phyloP scores from a whole-genome alignment of 2,329 filamentous ascomycete species.

The Alternaria consortialis region DNA sequence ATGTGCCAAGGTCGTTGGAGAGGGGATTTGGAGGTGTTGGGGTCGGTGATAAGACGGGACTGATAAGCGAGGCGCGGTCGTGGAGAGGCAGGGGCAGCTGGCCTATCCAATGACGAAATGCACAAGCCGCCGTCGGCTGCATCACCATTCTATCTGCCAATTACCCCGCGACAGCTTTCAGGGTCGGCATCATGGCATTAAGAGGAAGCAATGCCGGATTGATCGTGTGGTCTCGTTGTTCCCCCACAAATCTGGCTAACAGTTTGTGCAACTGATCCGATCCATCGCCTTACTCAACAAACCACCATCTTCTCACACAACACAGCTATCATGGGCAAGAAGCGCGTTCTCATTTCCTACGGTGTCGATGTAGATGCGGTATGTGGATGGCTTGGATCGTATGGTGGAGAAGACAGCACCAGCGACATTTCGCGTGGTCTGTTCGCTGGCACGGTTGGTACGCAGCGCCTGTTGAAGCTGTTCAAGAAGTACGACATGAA shows the following conservation, averaged over 20 bases:
- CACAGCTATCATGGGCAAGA: slow-evolving; percentile 54
- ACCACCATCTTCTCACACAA: neutral
- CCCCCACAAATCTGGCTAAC: neutral
- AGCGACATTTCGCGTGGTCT: slow-evolving; percentile 76
- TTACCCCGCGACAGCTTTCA: slow-evolving; percentile 23
- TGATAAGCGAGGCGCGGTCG: neutral
- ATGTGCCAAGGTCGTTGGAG: neutral
- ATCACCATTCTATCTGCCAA: slow-evolving; percentile 8
- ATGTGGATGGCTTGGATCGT: slow-evolving; percentile 77
- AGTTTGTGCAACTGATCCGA: neutral
- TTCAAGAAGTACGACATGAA: slow-evolving; percentile 78
- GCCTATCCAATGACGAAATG: neutral
- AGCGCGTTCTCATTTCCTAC: slow-evolving; percentile 66
- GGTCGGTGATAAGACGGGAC: slow-evolving; percentile 9
- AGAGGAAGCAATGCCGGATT: slow-evolving; percentile 7
- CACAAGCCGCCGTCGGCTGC: slow-evolving; percentile 15
- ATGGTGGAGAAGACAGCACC: slow-evolving; percentile 75
- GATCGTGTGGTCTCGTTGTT: neutral
- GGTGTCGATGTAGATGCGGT: slow-evolving; percentile 76
- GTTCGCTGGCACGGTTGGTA: slow-evolving; percentile 75
- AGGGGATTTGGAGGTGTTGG: slow-evolving; percentile 5
- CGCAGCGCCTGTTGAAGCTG: slow-evolving; percentile 72
- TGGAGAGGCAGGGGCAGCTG: neutral
- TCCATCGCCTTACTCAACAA: neutral
- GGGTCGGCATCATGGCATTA: slow-evolving; percentile 9